Evolutionary conservation across 148 eudicot genomes (phyloP).

Genomic region (Rhododendron kiyosumense): DNA sequence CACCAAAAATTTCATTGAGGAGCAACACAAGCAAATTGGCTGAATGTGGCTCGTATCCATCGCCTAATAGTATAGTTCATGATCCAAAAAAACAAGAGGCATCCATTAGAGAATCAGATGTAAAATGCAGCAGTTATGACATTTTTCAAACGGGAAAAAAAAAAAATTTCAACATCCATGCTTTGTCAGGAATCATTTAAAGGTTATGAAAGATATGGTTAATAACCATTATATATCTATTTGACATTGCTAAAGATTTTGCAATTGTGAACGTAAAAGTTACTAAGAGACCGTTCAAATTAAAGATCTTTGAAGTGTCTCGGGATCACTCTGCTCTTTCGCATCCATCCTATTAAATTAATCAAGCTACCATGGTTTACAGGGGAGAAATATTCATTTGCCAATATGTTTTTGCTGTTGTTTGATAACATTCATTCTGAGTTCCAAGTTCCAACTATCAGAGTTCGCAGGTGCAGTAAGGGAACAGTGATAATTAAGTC

Average conservation of each 20-base stretch:
- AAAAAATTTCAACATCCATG: not conserved
- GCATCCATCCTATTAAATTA: slow-evolving; percentile 1
- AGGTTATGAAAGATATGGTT: not conserved
- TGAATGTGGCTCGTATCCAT: slow-evolving; percentile 40
- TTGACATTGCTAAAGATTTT: not conserved
- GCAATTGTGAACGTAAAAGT: not conserved
- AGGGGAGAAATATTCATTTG: not conserved
- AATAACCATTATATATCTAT: not conserved
- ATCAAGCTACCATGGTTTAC: not conserved
- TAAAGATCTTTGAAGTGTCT: not conserved
- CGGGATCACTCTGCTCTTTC: too few relatives aligned
- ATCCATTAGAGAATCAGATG: not conserved
- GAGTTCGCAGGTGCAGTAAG: not conserved
- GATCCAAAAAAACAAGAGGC: not conserved
- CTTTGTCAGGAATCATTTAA: not conserved
- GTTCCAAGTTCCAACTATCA: not conserved
- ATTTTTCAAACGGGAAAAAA: not conserved
- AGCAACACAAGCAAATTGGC: slow-evolving; percentile 2
- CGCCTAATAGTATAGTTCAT: slow-evolving; percentile 17
- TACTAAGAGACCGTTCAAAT: not conserved
- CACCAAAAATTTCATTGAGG: not conserved
- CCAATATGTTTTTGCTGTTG: not conserved
- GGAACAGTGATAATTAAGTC: not conserved
- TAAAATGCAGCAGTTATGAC: not conserved
- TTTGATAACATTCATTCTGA: not conserved